Evolutionary conservation across 2,329 filamentous ascomycete genomes (phyloP).

Genomic region (Calonectria pauciramosa): DNA sequence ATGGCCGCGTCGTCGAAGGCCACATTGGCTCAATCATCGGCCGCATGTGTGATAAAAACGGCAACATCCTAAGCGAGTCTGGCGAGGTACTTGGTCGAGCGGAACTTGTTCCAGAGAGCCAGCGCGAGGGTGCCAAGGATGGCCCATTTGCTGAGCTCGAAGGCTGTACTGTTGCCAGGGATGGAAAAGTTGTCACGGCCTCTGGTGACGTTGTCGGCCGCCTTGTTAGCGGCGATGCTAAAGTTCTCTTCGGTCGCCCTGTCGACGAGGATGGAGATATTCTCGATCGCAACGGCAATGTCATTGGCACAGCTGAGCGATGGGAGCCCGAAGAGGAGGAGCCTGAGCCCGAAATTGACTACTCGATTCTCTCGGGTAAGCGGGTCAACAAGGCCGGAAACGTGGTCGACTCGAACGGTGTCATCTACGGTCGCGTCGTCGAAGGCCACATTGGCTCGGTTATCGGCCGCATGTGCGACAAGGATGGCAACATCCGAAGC

Average conservation of each 20-base stretch:
- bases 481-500: slow-evolving; percentile 78
- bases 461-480: slow-evolving; percentile 78
- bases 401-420: slow-evolving; percentile 66
- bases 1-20: slow-evolving; percentile 78
- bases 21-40: slow-evolving; percentile 74
- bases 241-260: slow-evolving; percentile 73
- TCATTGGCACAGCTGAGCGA: slow-evolving; percentile 76
- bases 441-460: slow-evolving; percentile 76
- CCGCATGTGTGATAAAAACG: slow-evolving; percentile 78
- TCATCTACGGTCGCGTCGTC: slow-evolving; percentile 74
- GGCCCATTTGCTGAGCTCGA: slow-evolving; percentile 78
- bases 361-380: slow-evolving; percentile 76
- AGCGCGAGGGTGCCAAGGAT: slow-evolving; percentile 67
- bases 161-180: slow-evolving; percentile 82
- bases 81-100: slow-evolving; percentile 76
- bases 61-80: slow-evolving; percentile 78
- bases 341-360: slow-evolving; percentile 69
- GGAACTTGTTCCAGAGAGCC: slow-evolving; percentile 61
- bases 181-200: slow-evolving; percentile 61
- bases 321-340: slow-evolving; percentile 64
- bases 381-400: slow-evolving; percentile 80
- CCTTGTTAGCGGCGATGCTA: slow-evolving; percentile 73
- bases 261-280: slow-evolving; percentile 80
- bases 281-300: slow-evolving; percentile 76
- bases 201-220: slow-evolving; percentile 61